Conservation (phyloP, 352 stramenopile species). For the Globisporangium ultimum region DNA sequence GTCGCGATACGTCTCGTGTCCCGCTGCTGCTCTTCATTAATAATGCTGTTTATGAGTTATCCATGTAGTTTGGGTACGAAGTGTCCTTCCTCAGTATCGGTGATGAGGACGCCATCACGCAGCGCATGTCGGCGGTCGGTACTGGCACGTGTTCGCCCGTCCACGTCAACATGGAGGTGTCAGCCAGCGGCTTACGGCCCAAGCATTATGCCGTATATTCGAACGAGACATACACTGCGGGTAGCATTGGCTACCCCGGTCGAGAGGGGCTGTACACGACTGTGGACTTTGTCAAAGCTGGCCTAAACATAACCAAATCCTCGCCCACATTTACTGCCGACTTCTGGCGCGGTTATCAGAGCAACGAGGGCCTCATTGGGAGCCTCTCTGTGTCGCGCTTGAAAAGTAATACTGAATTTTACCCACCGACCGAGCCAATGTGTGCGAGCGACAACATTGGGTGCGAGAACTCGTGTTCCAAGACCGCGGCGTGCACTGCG, state of each 20-base stretch:
- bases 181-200: background rate
- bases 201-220: conserved; percentile 3
- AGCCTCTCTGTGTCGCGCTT: conserved; percentile 20
- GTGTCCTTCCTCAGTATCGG: conserved; percentile 30
- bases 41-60: too few relatives aligned
- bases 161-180: conserved; percentile 31
- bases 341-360: conserved; percentile 47
- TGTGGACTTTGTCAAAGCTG: conserved; percentile 28
- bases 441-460: conserved; percentile 30
- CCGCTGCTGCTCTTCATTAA: background rate
- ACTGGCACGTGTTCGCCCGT: conserved; percentile 22
- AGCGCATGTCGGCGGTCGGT: conserved; percentile 32
- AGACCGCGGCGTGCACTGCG: conserved; percentile 33
- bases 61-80: conserved; percentile 33
- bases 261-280: conserved; percentile 39
- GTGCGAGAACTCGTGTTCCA: conserved; percentile 41
- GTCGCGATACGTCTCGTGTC: too few relatives aligned
- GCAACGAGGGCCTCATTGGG: conserved; percentile 7
- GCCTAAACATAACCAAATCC: conserved; percentile 12
- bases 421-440: conserved; percentile 18
- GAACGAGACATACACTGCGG: conserved; percentile 33
- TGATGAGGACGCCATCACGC: conserved; percentile 13
- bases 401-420: conserved; percentile 20
- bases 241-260: conserved; percentile 37
- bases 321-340: conserved; percentile 28